Conservation (phyloP, 2,329 filamentous ascomycete genomes). For the Exserohilum rostratum region DNA sequence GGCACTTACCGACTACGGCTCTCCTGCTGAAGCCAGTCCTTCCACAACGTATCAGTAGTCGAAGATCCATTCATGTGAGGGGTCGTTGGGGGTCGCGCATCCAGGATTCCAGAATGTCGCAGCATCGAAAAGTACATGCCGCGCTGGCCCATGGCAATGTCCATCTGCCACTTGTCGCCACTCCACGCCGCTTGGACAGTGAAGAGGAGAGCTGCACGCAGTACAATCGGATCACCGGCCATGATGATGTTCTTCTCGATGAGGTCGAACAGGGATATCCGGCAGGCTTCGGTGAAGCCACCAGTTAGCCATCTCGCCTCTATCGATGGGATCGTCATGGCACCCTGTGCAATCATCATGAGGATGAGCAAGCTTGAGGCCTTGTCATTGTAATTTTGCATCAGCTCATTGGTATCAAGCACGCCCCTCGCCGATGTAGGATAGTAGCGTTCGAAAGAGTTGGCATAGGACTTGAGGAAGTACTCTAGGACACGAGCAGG, state of each 20-base stretch:
- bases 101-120: constrained; percentile 70
- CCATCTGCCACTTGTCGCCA: constrained; percentile 79
- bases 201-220: constrained; percentile 71
- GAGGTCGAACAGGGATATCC: constrained; percentile 73
- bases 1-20: constrained; percentile 63
- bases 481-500: constrained; percentile 70
- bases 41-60: constrained; percentile 62
- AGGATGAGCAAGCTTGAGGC: constrained; percentile 70
- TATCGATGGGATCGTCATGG: constrained; percentile 67
- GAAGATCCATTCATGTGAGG: constrained; percentile 53
- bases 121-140: constrained; percentile 77
- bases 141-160: constrained; percentile 75
- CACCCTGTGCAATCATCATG: constrained; percentile 75
- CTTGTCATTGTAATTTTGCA: constrained; percentile 66
- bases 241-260: constrained; percentile 75
- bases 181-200: constrained; percentile 73
- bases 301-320: constrained; percentile 70
- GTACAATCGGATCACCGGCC: constrained; percentile 67
- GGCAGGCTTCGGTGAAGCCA: constrained; percentile 72
- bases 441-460: constrained; percentile 70
- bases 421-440: constrained; percentile 65
- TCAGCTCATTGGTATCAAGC: constrained; percentile 70
- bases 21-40: constrained; percentile 69
- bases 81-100: constrained; percentile 56
- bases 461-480: constrained; percentile 69